Percentiles rank a stretch among this genome's conserved stretches.
phyloP scores from a whole-genome alignment of 768 basidiomycete genomes.

The Termitomyces sp. region DNA sequence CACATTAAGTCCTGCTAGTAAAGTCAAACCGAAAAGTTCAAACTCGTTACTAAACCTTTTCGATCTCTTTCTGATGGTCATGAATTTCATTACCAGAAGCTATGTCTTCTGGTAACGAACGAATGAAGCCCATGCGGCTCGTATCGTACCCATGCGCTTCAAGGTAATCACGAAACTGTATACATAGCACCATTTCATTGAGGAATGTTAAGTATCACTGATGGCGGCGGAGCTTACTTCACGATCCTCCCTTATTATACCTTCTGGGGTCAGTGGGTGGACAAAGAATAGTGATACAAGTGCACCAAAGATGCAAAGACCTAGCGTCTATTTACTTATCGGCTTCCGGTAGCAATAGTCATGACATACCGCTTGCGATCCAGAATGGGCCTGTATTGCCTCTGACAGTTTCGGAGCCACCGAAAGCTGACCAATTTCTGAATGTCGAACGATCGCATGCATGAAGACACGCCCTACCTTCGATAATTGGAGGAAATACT shows the following conservation, averaged over 20 bases:
- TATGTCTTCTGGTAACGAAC: neutral
- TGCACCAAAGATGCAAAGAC: no score
- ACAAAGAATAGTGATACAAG: no score
- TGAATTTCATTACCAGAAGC: neutral
- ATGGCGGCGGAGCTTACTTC: no score
- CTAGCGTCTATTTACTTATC: neutral
- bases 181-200: neutral
- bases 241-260: no score
- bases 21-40: neutral
- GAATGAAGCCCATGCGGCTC: no score
- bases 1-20: no score
- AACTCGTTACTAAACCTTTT: neutral
- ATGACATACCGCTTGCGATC: constrained; percentile 40
- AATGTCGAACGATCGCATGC: no score
- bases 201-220: no score
- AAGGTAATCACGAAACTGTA: constrained; percentile 18
- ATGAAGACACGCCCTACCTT: constrained; percentile 31
- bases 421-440: constrained; percentile 53
- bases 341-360: neutral
- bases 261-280: no score
- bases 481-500: no score
- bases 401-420: constrained; percentile 43
- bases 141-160: no score
- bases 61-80: neutral
- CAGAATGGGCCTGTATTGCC: no score